phyloP scores from a whole-genome alignment of 345 rosid genomes.

The Eucalyptus decipiens region DNA sequence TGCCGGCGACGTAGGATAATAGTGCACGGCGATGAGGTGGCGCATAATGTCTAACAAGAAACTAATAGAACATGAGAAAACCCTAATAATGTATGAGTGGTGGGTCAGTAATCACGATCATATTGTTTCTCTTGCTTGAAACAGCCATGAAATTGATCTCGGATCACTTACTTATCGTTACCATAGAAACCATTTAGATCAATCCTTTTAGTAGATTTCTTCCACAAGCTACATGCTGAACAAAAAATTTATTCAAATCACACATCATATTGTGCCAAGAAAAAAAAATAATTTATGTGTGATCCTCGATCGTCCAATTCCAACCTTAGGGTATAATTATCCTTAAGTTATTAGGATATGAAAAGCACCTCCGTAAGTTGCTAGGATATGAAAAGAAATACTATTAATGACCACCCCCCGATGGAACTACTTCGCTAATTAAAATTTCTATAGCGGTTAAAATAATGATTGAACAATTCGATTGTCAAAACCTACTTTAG shows the following conservation, averaged over 20 bases:
- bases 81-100: neutral
- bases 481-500: neutral
- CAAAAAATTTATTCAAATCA: neutral
- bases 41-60: neutral
- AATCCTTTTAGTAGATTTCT: neutral
- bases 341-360: neutral
- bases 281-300: neutral
- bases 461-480: neutral
- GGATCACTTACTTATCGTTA: neutral
- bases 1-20: neutral
- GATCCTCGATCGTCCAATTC: neutral
- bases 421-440: neutral
- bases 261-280: neutral
- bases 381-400: neutral
- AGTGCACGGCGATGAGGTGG: neutral
- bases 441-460: neutral
- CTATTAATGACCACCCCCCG: neutral
- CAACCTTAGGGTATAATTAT: neutral
- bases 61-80: neutral
- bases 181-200: neutral
- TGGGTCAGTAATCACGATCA: neutral
- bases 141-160: too few species aligned
- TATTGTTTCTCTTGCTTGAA: neutral
- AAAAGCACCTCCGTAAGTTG: neutral
- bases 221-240: neutral